Percentiles rank a stretch among this genome's conserved stretches.
phyloP scores from a whole-genome alignment of 768 basidiomycete genomes.

The Pulveroboletus sp. region DNA sequence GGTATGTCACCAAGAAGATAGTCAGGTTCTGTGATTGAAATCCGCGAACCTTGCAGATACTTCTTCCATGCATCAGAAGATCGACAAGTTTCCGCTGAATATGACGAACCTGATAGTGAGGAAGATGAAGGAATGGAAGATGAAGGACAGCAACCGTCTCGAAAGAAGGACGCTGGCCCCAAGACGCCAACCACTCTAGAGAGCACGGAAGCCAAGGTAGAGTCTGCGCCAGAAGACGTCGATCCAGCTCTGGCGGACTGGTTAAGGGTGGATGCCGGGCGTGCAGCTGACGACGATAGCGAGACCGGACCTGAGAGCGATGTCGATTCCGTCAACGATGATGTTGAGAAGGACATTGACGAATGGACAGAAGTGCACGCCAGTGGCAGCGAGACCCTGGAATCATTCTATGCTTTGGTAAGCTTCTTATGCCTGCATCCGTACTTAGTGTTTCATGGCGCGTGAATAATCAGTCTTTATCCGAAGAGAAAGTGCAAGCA shows the following conservation, averaged over 20 bases:
- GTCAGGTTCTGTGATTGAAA: neutral
- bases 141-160: conserved; percentile 2
- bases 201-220: conserved; percentile 17
- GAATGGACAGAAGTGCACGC: conserved; percentile 38
- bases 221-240: conserved; percentile 33
- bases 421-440: neutral
- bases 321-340: conserved; percentile 66
- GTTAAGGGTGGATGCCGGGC: conserved; percentile 51
- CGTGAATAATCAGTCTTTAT: conserved; percentile 7
- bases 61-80: conserved; percentile 70
- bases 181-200: neutral
- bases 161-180: conserved; percentile 17
- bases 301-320: conserved; percentile 61
- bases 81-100: conserved; percentile 51
- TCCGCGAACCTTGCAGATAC: conserved; percentile 45
- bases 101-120: conserved; percentile 39
- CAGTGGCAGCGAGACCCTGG: conserved; percentile 22
- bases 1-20: conserved; percentile 38
- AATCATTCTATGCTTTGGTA: conserved; percentile 15
- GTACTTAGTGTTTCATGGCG: neutral
- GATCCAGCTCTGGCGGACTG: conserved; percentile 58
- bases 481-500: conserved; percentile 1
- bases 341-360: conserved; percentile 38
- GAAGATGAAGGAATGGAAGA: conserved; percentile 28
- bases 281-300: conserved; percentile 25